These are phyloP conservation scores for Aspergillus aculeatinus DNA, from an alignment of 2,329 filamentous ascomycete genomes.

Conservation along the genomic window DNA sequence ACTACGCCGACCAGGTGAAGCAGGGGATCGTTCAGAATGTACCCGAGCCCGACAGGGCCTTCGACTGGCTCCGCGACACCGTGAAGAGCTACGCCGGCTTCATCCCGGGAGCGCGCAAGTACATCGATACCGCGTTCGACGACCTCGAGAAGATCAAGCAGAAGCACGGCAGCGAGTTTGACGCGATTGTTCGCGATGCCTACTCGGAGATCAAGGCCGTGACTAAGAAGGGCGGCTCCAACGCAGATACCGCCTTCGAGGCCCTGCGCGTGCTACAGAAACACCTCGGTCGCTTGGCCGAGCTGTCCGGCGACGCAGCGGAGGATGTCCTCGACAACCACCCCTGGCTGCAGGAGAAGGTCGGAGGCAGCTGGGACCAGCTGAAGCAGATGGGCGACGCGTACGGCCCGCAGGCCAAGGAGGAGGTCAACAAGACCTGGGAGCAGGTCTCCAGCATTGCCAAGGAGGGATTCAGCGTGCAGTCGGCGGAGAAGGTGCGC, in stretches of 20 bases:
- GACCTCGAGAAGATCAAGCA: conserved; percentile 67
- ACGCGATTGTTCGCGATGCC: conserved; percentile 65
- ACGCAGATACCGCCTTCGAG: conserved; percentile 60
- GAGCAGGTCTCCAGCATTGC: conserved; percentile 64
- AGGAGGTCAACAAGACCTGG: conserved; percentile 72
- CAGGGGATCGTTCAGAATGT: conserved; percentile 62
- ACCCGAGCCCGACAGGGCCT: conserved; percentile 65
- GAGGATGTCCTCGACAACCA: conserved; percentile 70
- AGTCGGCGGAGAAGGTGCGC: conserved; percentile 54
- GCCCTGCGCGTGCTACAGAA: conserved; percentile 64
- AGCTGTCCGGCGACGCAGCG: conserved; percentile 62
- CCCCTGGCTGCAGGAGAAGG: conserved; percentile 68
- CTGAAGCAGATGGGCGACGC: conserved; percentile 68
- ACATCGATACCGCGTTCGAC: conserved; percentile 68
- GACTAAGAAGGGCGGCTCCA: conserved; percentile 59
- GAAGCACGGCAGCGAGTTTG: conserved; percentile 69
- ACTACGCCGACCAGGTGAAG: conserved; percentile 60
- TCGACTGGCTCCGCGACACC: conserved; percentile 64
- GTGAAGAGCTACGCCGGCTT: conserved; percentile 68
- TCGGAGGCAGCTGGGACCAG: conserved; percentile 67
- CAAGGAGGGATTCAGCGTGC: conserved; percentile 58
- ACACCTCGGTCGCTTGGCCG: conserved; percentile 58
- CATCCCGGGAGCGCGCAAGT: conserved; percentile 68
- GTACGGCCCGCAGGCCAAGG: conserved; percentile 74
- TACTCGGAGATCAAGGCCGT: conserved; percentile 66